phyloP scores from a whole-genome alignment of 306 rosid genomes.

The Erythrophleum fordii region DNA sequence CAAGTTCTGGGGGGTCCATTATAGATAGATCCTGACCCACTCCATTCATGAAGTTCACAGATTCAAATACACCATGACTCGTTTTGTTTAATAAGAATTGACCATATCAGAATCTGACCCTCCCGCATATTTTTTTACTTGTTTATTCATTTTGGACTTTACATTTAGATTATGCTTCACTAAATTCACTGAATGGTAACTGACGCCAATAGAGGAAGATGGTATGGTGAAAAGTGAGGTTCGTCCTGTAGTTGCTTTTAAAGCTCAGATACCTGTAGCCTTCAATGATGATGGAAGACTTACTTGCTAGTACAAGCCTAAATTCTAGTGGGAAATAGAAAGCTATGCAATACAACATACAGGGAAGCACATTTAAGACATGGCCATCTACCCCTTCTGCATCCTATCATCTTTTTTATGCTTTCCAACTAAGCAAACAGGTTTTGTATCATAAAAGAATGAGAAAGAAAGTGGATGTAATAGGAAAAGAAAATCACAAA shows the following conservation, averaged over 20 bases:
- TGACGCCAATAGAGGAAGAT: slow-evolving; percentile 18
- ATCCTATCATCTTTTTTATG: slow-evolving; percentile 40
- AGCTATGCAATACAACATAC: slow-evolving; percentile 29
- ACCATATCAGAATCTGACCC: slow-evolving; percentile 44
- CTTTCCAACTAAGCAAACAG: slow-evolving; percentile 51
- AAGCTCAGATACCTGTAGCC: slow-evolving; percentile 38
- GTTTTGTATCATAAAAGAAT: slow-evolving; percentile 47
- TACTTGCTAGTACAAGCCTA: background rate
- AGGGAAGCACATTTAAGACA: slow-evolving; percentile 50
- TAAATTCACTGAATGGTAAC: slow-evolving; percentile 22
- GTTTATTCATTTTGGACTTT: slow-evolving; percentile 17
- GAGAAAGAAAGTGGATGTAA: slow-evolving; percentile 43
- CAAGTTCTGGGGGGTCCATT: slow-evolving; percentile 46
- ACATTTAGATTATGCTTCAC: slow-evolving; percentile 22
- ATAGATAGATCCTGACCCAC: slow-evolving; percentile 47
- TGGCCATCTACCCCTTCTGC: slow-evolving; percentile 53
- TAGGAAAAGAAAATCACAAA: slow-evolving; percentile 26
- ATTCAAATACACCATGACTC: slow-evolving; percentile 41
- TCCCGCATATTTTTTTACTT: slow-evolving; percentile 36
- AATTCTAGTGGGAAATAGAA: slow-evolving; percentile 33
- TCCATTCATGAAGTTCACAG: slow-evolving; percentile 52
- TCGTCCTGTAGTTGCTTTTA: slow-evolving; percentile 36
- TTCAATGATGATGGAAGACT: slow-evolving; percentile 22
- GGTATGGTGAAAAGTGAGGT: slow-evolving; percentile 42
- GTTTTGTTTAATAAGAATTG: slow-evolving; percentile 40